A percentile compares a stretch with the other conserved stretches of the same genome.
phyloP scores from a whole-genome alignment of 768 basidiomycete genomes.

The Russula earlei region DNA sequence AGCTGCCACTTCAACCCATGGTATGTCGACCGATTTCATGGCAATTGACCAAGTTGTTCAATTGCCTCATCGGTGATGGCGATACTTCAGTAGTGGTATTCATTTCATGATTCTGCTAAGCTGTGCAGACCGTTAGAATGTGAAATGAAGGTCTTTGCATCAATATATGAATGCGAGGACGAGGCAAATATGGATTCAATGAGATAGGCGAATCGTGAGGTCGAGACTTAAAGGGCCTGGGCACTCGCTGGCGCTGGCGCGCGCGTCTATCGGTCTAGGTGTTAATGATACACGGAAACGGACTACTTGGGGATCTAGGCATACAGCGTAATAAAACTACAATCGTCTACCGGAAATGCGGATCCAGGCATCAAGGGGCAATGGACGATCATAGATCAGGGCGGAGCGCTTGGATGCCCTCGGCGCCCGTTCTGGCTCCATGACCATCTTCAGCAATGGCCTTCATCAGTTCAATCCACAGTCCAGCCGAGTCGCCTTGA shows the following conservation, averaged over 20 bases:
- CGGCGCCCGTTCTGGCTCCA: neutral
- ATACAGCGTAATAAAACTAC: neutral
- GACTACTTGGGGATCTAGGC: neutral
- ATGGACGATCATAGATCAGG: conserved; percentile 10
- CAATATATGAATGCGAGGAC: no score
- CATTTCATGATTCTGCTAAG: no score
- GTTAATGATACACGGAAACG: conserved; percentile 1
- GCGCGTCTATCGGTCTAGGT: neutral
- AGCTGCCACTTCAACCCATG: no score
- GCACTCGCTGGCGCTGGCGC: neutral
- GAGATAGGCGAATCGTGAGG: no score
- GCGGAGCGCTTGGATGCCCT: conserved; percentile 12
- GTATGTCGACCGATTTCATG: no score
- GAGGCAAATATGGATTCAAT: no score
- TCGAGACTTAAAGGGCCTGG: no score
- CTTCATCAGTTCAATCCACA: conserved; percentile 19
- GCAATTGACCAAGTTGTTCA: no score
- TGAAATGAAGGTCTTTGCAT: no score
- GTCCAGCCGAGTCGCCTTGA: conserved; percentile 8
- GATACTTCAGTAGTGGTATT: no score
- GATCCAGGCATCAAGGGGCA: neutral
- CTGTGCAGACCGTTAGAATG: no score
- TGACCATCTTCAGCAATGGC: conserved; percentile 13
- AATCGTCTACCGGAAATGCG: neutral
- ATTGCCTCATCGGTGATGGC: no score